phyloP scores from a whole-genome alignment of 805 yeast species.

The Yarrowia sp. region DNA sequence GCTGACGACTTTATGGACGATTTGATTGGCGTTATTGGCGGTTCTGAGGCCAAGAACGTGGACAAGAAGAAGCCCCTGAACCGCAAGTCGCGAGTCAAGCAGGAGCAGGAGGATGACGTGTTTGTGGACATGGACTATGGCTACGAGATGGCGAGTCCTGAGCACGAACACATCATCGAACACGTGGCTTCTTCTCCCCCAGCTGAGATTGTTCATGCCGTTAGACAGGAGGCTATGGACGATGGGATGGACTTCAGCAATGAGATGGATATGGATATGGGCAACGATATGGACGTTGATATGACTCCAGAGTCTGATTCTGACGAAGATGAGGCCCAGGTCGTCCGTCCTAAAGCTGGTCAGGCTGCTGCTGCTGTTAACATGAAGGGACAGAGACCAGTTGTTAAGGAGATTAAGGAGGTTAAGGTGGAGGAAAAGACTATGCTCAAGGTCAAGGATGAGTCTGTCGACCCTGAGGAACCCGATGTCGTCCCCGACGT shows the following conservation, averaged over 20 bases:
- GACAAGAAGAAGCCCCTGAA: background rate
- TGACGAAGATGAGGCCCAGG: conserved; percentile 10
- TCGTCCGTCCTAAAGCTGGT: conserved; percentile 5
- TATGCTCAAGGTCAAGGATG: background rate
- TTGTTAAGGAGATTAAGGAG: background rate
- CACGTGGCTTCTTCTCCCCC: conserved; percentile 7
- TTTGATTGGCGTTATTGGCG: conserved; percentile 49
- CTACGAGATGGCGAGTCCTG: conserved; percentile 54
- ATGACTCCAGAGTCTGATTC: too few species aligned
- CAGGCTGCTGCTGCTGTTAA: background rate
- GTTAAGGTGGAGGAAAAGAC: background rate
- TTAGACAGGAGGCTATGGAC: conserved; percentile 26
- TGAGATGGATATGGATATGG: background rate
- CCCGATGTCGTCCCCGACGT: too few species aligned
- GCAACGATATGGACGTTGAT: too few species aligned
- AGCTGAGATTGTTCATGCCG: background rate
- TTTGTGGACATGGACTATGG: conserved; percentile 49
- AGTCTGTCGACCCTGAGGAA: conserved; percentile 32
- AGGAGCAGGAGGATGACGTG: conserved; percentile 1
- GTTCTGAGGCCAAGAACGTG: background rate
- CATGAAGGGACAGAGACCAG: conserved; percentile 8
- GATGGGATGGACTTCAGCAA: background rate
- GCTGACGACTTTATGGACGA: conserved; percentile 62
- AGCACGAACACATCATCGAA: background rate
- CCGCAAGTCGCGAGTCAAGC: conserved; percentile 7